phyloP scores from a whole-genome alignment of 2,329 filamentous ascomycete genomes.

The Pseudogymnoascus sp. region DNA sequence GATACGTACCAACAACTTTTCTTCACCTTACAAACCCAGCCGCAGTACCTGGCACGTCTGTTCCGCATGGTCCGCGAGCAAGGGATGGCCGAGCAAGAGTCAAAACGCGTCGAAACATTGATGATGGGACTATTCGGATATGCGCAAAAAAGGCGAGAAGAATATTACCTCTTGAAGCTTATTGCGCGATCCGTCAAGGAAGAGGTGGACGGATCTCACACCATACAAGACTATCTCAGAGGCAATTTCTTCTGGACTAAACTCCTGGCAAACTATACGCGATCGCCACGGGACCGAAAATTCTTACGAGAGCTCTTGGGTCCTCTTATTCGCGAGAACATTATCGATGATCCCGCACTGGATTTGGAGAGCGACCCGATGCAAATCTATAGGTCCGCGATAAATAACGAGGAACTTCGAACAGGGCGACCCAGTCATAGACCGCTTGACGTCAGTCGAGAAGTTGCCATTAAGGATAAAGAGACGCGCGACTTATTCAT shows the following conservation, averaged over 20 bases:
- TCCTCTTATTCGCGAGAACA: slow-evolving; percentile 79
- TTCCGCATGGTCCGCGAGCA: slow-evolving; percentile 80
- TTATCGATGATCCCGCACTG: slow-evolving; percentile 83
- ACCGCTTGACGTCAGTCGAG: slow-evolving; percentile 76
- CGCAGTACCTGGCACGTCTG: slow-evolving; percentile 83
- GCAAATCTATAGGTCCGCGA: slow-evolving; percentile 90
- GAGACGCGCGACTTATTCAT: slow-evolving; percentile 93
- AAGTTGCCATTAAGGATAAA: slow-evolving; percentile 90
- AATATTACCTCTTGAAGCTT: slow-evolving; percentile 91
- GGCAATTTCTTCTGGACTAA: slow-evolving; percentile 92
- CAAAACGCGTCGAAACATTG: slow-evolving; percentile 83
- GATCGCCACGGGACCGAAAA: slow-evolving; percentile 86
- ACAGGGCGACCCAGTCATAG: slow-evolving; percentile 79
- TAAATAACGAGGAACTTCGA: slow-evolving; percentile 94
- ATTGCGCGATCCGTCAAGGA: slow-evolving; percentile 76
- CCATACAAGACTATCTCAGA: slow-evolving; percentile 76
- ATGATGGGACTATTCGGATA: slow-evolving; percentile 97
- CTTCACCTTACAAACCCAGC: slow-evolving; percentile 93
- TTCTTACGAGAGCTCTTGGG: slow-evolving; percentile 83
- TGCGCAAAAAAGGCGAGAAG: slow-evolving; percentile 90
- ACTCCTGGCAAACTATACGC: slow-evolving; percentile 77
- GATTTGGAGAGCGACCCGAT: slow-evolving; percentile 95
- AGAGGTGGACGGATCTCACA: slow-evolving; percentile 67
- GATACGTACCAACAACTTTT: slow-evolving; percentile 97
- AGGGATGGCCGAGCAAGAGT: slow-evolving; percentile 82